phyloP scores from a whole-genome alignment of 2,329 filamentous ascomycete species.

The Leptosphaerulina australis region DNA sequence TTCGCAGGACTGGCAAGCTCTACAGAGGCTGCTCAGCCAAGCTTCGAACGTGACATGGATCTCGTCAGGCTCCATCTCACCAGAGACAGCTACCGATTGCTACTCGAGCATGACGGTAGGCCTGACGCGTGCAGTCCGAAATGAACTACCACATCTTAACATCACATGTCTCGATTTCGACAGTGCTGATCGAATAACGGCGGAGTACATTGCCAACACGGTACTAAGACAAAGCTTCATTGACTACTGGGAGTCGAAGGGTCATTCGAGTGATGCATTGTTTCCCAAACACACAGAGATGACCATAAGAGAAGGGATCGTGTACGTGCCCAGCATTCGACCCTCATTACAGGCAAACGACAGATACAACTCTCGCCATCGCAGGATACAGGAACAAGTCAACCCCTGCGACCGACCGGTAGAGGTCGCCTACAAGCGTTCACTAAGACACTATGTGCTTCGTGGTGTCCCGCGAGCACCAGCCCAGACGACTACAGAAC shows the following conservation, averaged over 20 bases:
- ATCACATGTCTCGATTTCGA: conserved; percentile 17
- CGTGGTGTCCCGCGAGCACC: neutral
- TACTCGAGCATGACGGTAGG: conserved; percentile 19
- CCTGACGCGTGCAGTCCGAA: conserved; percentile 6
- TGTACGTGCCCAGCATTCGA: conserved; percentile 3
- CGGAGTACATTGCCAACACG: neutral
- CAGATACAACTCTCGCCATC: conserved; percentile 32
- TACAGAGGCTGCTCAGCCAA: neutral
- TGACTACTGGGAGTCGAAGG: neutral
- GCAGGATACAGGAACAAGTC: conserved; percentile 15
- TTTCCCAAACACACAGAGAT: neutral
- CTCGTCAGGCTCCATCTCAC: conserved; percentile 14
- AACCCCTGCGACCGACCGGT: neutral
- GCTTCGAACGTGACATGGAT: conserved; percentile 20
- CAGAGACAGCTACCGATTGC: neutral
- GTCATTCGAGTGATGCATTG: neutral
- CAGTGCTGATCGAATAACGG: neutral
- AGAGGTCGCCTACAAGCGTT: neutral
- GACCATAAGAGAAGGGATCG: neutral
- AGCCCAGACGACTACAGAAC: too few species aligned
- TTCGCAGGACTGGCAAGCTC: neutral
- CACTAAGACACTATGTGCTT: neutral
- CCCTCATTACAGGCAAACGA: conserved; percentile 17
- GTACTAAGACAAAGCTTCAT: conserved; percentile 10
- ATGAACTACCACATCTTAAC: conserved; percentile 19